Evolutionary conservation across 805 yeast genomes (phyloP).

Genomic region (Kazachstania viticola): DNA sequence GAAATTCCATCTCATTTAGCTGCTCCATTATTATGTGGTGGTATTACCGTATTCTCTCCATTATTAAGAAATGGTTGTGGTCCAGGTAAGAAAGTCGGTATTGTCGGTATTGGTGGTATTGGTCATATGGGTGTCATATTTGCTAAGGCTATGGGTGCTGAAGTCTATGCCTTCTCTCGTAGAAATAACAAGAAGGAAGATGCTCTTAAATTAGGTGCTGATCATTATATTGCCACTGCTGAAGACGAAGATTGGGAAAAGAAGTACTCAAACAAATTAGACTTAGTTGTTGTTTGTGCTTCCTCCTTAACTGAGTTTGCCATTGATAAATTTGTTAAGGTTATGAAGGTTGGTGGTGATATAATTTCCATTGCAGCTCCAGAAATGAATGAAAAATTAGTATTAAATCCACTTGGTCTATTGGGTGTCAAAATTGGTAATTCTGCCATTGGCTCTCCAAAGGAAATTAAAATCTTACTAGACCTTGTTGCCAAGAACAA

Average conservation of each 20-base stretch:
- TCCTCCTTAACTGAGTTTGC: conserved; percentile 31
- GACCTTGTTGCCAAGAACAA: conserved; percentile 36
- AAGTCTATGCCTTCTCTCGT: conserved; percentile 47
- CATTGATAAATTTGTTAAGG: conserved; percentile 17
- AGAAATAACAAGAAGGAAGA: conserved; percentile 37
- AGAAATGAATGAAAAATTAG: conserved; percentile 7
- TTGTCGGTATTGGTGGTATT: conserved; percentile 46
- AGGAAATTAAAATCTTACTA: conserved; percentile 38
- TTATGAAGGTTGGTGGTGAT: conserved; percentile 23
- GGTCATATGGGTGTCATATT: conserved; percentile 46
- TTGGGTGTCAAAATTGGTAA: conserved; percentile 22
- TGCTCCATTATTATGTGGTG: conserved; percentile 46
- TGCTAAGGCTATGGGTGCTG: conserved; percentile 50
- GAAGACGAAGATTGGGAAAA: conserved; percentile 34
- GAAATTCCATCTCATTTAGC: conserved; percentile 33
- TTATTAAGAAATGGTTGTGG: conserved; percentile 41
- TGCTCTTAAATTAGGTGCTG: conserved; percentile 41
- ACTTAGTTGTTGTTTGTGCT: conserved; percentile 40
- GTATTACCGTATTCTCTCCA: conserved; percentile 63
- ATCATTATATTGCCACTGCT: conserved; percentile 41
- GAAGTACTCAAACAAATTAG: conserved; percentile 28
- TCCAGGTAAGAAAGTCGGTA: conserved; percentile 40
- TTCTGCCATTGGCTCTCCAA: conserved; percentile 33
- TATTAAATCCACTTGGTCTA: conserved; percentile 11
- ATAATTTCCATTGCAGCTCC: conserved; percentile 23